Evolutionary conservation across 1,139 yeast genomes (phyloP).

Genomic region (Yamadazyma oceani): DNA sequence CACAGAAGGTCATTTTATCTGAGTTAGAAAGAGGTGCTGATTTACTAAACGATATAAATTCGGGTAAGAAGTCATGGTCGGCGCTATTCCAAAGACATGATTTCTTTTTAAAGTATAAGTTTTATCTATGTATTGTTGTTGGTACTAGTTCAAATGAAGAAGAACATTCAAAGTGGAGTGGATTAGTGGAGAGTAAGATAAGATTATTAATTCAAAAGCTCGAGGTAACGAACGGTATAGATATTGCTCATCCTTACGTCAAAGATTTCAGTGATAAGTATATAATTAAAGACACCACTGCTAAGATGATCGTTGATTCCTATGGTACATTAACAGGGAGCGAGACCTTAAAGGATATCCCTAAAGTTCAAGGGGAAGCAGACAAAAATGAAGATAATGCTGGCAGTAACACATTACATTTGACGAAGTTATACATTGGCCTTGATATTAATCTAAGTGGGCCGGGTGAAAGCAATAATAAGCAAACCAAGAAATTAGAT

Average conservation of each 20-base stretch:
- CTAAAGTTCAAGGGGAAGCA: no score
- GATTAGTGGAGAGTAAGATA: constrained; percentile 86
- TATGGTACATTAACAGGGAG: constrained; percentile 51
- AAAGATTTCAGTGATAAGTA: constrained; percentile 66
- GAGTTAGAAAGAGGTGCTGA: constrained; percentile 78
- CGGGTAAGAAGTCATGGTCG: constrained; percentile 68
- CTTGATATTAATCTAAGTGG: constrained; percentile 55
- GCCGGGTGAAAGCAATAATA: no score
- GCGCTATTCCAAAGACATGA: constrained; percentile 76
- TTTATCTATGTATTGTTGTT: constrained; percentile 80
- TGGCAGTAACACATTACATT: constrained; percentile 56
- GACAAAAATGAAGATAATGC: no score
- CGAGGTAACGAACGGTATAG: constrained; percentile 73
- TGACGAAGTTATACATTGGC: constrained; percentile 82
- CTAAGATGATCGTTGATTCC: no score
- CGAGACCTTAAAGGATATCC: no score
- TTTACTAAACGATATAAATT: constrained; percentile 65
- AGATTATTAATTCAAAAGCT: constrained; percentile 79
- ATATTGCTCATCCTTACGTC: constrained; percentile 86
- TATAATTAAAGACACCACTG: constrained; percentile 48
- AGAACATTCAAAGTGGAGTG: constrained; percentile 87
- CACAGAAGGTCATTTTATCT: constrained; percentile 72
- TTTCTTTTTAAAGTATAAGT: constrained; percentile 80
- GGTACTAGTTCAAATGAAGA: constrained; percentile 65
- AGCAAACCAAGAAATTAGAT: constrained; percentile 75